Evolutionary conservation across 2,329 filamentous ascomycete species (phyloP), one percentile per base, ranked within the genome.

Genomic region (Verticillium nubilum): DNA sequence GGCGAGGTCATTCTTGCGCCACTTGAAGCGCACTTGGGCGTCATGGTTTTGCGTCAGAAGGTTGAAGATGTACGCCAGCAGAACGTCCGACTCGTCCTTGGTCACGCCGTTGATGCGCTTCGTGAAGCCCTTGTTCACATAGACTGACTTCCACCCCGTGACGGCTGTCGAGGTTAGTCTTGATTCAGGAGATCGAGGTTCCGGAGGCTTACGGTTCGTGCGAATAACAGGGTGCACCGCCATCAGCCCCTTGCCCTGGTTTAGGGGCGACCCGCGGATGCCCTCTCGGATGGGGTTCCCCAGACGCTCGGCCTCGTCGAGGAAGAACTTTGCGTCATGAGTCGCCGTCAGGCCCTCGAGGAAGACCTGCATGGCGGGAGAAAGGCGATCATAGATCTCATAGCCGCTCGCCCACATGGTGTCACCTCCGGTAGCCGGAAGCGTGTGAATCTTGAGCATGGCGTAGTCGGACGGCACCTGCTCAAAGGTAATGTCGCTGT

Each of bases 131-230:
- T 72, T 76, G 67, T 80, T 80, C 31, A 80, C 73, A 61, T 77
- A 84, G 5, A 83, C 74, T 0, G 78, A 80, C 66, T 84, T 84
- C 80, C 82, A 85, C 0, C 82, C 82, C 2, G 81, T 85, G 2
- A 83, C 81, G 2, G 82, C 62, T 63, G n/a, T 19, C 10, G 7
- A 42, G 10, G 10, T 10, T 23, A 52, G 54, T 56, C 29, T 62
- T 35, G 60, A 58, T 54, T 31, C 27, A n/a, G 3, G 10, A n/a
- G 50, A 35, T 27, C 26, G 28, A 6, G 52, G 9, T 27, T 25
- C 9, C 33, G 6, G 19, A 26, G 6, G 52, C 62, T 61, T 29
- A 63, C 62, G 85, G 65, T 87, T 87, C 5, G 84, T 86, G 2
- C 85, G 78, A 50, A 86, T 73, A 2, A 86, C 71, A 1, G 83